A percentile compares a stretch with the other conserved stretches of the same genome.
These are phyloP conservation scores for Didymella lethalis DNA, from an alignment of 2,329 filamentous ascomycete species.

Conservation along the genomic window DNA sequence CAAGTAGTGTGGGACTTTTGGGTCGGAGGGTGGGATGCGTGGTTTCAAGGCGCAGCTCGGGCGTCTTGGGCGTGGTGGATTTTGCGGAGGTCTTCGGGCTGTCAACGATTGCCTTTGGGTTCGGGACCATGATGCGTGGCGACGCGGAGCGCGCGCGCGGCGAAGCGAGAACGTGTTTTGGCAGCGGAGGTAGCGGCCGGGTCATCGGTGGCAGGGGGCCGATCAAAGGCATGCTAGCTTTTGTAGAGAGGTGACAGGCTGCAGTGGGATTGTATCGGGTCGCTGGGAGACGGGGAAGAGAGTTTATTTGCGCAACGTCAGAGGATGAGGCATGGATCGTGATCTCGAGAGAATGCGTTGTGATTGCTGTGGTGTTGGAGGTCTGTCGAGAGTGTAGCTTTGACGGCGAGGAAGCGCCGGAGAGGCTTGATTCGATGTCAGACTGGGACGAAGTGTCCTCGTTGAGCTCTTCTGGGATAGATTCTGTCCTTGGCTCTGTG, in stretches of 20 bases:
- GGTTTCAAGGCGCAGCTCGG: slow-evolving; percentile 19
- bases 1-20: slow-evolving; percentile 20
- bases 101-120: background rate
- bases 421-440: slow-evolving; percentile 33
- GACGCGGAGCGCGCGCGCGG: slow-evolving; percentile 31
- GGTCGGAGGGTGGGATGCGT: slow-evolving; percentile 29
- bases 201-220: slow-evolving; percentile 31
- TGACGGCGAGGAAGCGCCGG: slow-evolving; percentile 10
- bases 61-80: slow-evolving; percentile 9
- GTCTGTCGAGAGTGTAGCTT: slow-evolving; percentile 32
- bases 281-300: slow-evolving; percentile 17
- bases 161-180: slow-evolving; percentile 19
- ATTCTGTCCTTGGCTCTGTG: slow-evolving; percentile 27
- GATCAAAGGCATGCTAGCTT: slow-evolving; percentile 22
- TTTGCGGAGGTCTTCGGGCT: slow-evolving; percentile 16
- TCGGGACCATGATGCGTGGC: slow-evolving; percentile 21
- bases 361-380: slow-evolving; percentile 30
- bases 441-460: slow-evolving; percentile 30
- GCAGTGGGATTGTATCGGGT: slow-evolving; percentile 8
- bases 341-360: slow-evolving; percentile 38
- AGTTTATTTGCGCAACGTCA: slow-evolving; percentile 32
- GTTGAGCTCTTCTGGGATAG: slow-evolving; percentile 33
- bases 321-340: slow-evolving; percentile 39
- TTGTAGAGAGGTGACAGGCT: slow-evolving; percentile 12
- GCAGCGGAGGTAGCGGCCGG: slow-evolving; percentile 38